Conservation (phyloP, 768 basidiomycete species). For the Collybiopsis confluens region DNA sequence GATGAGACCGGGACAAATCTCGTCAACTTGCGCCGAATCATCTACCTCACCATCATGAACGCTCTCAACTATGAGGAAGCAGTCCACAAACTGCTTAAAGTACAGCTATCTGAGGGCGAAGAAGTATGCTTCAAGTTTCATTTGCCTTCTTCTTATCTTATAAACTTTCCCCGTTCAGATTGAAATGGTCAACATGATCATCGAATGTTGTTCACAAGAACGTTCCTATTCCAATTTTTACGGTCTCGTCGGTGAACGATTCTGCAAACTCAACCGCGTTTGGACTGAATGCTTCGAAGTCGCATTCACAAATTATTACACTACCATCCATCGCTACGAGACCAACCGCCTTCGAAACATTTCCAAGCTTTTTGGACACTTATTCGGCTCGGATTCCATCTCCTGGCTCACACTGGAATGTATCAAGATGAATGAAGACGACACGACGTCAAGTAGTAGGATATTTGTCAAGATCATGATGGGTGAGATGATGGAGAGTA, state of each 20-base stretch:
- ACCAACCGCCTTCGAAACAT: conserved; percentile 98
- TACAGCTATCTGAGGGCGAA: conserved; percentile 87
- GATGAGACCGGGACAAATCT: conserved; percentile 94
- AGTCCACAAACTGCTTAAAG: conserved; percentile 94
- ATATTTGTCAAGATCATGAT: conserved; percentile 98
- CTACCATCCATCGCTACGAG: conserved; percentile 97
- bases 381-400: conserved; percentile 80
- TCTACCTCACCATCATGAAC: conserved; percentile 99
- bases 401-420: conserved; percentile 84
- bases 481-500: conserved; percentile 90
- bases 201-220: conserved; percentile 99
- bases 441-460: conserved; percentile 92
- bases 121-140: conserved; percentile 57
- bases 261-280: conserved; percentile 91
- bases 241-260: conserved; percentile 92
- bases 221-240: conserved; percentile 98
- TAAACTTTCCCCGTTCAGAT: conserved; percentile 47
- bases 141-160: neutral
- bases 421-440: conserved; percentile 94
- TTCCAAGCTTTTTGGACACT: conserved; percentile 92
- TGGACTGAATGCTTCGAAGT: conserved; percentile 90
- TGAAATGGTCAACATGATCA: conserved; percentile 96
- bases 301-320: conserved; percentile 88
- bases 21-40: conserved; percentile 88
- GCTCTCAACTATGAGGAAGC: conserved; percentile 98